Percentiles rank a stretch among this genome's conserved stretches.
phyloP scores from a whole-genome alignment of 2,329 filamentous ascomycete species.

The Nannizzia gypsea region DNA sequence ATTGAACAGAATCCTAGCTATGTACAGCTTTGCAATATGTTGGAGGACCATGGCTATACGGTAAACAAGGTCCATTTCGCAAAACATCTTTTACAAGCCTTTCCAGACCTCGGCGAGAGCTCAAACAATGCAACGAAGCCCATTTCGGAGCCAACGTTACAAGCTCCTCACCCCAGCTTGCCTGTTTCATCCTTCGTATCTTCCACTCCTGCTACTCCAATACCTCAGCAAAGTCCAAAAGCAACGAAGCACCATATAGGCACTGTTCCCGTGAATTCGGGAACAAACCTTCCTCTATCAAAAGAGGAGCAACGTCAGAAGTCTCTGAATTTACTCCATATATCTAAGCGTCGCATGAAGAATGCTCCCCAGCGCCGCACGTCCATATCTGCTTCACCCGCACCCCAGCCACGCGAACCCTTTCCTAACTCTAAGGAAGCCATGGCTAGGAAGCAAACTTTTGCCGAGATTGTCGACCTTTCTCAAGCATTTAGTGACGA shows the following conservation, averaged over 20 bases:
- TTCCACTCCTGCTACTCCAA: not conserved
- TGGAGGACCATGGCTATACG: slow-evolving; percentile 39
- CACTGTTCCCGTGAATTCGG: not conserved
- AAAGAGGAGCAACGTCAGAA: not conserved
- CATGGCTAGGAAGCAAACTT: slow-evolving; percentile 43
- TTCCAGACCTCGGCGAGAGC: slow-evolving; percentile 18
- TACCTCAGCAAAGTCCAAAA: not conserved
- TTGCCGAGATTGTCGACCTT: slow-evolving; percentile 45
- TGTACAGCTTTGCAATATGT: slow-evolving; percentile 41
- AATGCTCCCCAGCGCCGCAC: not conserved
- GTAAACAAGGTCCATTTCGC: slow-evolving; percentile 45
- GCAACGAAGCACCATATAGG: not conserved
- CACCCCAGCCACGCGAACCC: slow-evolving; percentile 10
- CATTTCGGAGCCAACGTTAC: not conserved
- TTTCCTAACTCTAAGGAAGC: slow-evolving; percentile 39
- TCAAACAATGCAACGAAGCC: not conserved
- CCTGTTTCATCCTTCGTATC: not conserved
- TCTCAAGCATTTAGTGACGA: slow-evolving; percentile 38
- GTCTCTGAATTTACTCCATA: not conserved
- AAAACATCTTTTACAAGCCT: slow-evolving; percentile 32
- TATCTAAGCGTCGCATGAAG: not conserved
- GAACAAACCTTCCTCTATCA: not conserved
- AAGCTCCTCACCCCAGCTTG: not conserved
- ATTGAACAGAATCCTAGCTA: slow-evolving; percentile 46
- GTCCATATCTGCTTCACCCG: not conserved